These are phyloP conservation scores for Fragilaria crotonensis DNA, from an alignment of 108 stramenopile genomes.

Conservation along the genomic window DNA sequence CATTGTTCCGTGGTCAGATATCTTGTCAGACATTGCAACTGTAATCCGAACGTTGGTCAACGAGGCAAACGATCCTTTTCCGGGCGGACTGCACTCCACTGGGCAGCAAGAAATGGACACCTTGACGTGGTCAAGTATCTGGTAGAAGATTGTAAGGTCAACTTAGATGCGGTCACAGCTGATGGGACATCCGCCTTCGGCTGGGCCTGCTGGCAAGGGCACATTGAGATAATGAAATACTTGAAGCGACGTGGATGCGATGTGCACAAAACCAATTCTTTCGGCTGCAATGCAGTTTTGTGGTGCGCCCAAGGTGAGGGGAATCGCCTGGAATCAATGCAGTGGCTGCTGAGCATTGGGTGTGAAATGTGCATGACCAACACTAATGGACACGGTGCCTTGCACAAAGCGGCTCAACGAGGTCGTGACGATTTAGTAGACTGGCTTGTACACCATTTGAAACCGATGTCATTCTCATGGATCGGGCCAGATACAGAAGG, in stretches of 20 bases:
- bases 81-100: conserved; percentile 78
- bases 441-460: conserved; percentile 33
- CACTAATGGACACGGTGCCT: conserved; percentile 66
- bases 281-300: conserved; percentile 77
- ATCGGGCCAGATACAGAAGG: conserved; percentile 69
- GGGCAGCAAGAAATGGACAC: conserved; percentile 83
- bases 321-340: conserved; percentile 18
- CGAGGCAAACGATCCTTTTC: conserved; percentile 67
- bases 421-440: conserved; percentile 35
- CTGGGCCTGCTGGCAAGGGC: conserved; percentile 83
- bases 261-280: conserved; percentile 37
- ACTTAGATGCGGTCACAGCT: conserved; percentile 56
- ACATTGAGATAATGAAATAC: conserved; percentile 58
- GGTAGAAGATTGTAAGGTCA: conserved; percentile 24
- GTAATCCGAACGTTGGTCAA: conserved; percentile 50
- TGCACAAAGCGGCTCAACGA: conserved; percentile 84
- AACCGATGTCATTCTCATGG: conserved; percentile 2
- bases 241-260: conserved; percentile 37
- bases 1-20: conserved; percentile 52
- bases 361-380: conserved; percentile 48
- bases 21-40: conserved; percentile 43
- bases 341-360: conserved; percentile 51
- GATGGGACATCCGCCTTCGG: conserved; percentile 87
- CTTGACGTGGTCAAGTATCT: conserved; percentile 57
- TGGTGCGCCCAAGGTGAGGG: conserved; percentile 74